Evolutionary conservation across 345 rosid species (phyloP).

Genomic region (Eucalyptus erythrocorys): DNA sequence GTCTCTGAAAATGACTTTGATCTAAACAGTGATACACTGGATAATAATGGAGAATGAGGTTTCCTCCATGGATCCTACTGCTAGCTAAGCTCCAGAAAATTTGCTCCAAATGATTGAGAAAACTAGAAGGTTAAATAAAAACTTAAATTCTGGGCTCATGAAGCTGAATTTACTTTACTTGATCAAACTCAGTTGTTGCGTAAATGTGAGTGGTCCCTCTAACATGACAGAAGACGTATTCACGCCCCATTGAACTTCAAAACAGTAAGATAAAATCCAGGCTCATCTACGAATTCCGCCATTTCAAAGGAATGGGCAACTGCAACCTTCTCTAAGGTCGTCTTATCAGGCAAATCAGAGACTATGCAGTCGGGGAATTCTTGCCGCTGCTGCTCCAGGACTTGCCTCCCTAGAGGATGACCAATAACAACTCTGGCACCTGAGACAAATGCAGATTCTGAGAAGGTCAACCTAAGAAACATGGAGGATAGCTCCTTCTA

Average conservation of each 20-base stretch:
- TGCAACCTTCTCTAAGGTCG: slow-evolving; percentile 38
- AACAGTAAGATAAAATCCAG: slow-evolving; percentile 65
- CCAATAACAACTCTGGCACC: slow-evolving; percentile 80
- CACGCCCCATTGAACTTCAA: slow-evolving; percentile 16
- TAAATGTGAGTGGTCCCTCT: not conserved
- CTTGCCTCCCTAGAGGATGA: slow-evolving; percentile 72
- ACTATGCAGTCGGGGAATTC: slow-evolving; percentile 51
- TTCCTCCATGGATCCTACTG: not conserved
- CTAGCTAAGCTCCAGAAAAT: not conserved
- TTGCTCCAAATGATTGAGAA: not conserved
- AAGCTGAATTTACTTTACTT: not conserved
- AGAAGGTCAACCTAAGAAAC: not conserved
- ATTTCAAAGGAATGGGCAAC: slow-evolving; percentile 43
- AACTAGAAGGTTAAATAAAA: not conserved
- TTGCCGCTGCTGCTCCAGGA: slow-evolving; percentile 44
- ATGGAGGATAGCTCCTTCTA: not conserved
- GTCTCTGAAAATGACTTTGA: not conserved
- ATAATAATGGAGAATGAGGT: not conserved
- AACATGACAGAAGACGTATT: not conserved
- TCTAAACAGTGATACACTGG: not conserved
- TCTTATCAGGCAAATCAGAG: slow-evolving; percentile 68
- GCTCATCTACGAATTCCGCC: slow-evolving; percentile 47
- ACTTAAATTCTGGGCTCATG: not conserved
- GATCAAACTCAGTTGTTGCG: not conserved
- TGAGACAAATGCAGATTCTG: not conserved